Conservation (phyloP, 768 basidiomycete species). For the Favolaschia claudopus region DNA sequence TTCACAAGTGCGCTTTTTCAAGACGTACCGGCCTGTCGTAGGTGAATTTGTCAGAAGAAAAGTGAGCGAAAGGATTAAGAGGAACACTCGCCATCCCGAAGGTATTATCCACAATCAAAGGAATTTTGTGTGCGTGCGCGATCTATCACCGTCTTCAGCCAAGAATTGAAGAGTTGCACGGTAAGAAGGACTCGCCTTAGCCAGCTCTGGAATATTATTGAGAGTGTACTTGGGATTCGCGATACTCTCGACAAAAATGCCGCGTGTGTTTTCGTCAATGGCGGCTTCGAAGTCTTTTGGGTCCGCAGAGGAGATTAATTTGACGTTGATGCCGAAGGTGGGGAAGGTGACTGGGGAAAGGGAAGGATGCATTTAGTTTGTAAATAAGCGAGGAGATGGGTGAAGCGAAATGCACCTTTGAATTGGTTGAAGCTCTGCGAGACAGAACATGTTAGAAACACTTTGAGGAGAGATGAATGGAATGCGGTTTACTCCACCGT, state of each 20-base stretch:
- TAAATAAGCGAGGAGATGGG: too few relatives aligned
- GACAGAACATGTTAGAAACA: background rate
- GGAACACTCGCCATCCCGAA: constrained; percentile 71
- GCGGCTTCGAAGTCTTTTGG: constrained; percentile 68
- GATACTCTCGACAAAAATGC: constrained; percentile 77
- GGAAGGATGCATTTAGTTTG: too few relatives aligned
- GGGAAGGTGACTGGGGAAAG: constrained; percentile 71
- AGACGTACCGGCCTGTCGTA: too few relatives aligned
- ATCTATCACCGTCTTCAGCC: constrained; percentile 44
- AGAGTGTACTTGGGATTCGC: constrained; percentile 82
- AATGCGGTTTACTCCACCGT: constrained; percentile 65
- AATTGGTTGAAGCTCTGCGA: constrained; percentile 75
- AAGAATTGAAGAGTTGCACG: background rate
- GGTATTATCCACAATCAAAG: constrained; percentile 84
- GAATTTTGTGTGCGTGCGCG: constrained; percentile 76
- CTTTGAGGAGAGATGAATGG: background rate
- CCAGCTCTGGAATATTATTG: constrained; percentile 70
- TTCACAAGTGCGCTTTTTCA: too few relatives aligned
- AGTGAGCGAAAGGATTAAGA: constrained; percentile 23
- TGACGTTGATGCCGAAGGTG: constrained; percentile 69
- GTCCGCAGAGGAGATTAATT: constrained; percentile 65
- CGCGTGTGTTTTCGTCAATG: constrained; percentile 83
- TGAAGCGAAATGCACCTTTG: constrained; percentile 49
- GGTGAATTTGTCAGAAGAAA: too few relatives aligned
- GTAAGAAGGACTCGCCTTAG: constrained; percentile 55